Evolutionary conservation across 352 stramenopile species (phyloP), one percentile per base, ranked within the genome.

Genomic region (Globisporangium perplexum): DNA sequence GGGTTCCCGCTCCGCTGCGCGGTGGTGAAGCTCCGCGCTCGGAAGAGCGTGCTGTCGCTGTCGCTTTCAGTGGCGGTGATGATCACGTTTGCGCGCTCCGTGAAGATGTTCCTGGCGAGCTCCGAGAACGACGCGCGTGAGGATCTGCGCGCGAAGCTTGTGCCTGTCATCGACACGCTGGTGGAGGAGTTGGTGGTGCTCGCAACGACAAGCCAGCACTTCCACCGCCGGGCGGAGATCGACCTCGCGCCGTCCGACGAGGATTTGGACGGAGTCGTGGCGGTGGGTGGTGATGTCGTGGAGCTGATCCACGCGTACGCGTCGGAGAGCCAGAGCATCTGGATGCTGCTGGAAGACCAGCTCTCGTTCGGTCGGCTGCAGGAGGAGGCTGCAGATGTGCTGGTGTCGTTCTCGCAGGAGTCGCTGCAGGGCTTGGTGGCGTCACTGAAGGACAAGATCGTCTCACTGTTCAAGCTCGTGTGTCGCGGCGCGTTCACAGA

Each of bases 401-500:
- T 86, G 12, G 61, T 71, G n/a, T 47, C 58, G 26, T 85, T 86
- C 23, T 63, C 66, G 20, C 68, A 83, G 49, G 56, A 81, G 28
- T 66, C 65, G 33, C 55, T 90, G 24, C 68, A 78, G 0, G 55
- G 65, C 7, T 54, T 74, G 23, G 57, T 83, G 12, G 55, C 68
- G 4, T 71, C 80, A 7, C 64, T 91, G 26, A 90, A 90, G 47
- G 79, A 88, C 44, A 79, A 78, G 26, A 44, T 91, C 22, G 64
- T 71, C 0, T 66, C 72, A 36, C 51, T 90, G 22, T 89, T 81
- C 62, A 93, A 93, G 53, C 53, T 76, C 15, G 81, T 90, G n/a
- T 89, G 78, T 30, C 77, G 83, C 31, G 83, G 83, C 18, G 74
- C 78, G 2, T 88, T 93, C 50, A 88, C 76, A 0, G 83, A 93